Evolutionary conservation across 805 yeast genomes (phyloP), one percentile per base, ranked within the genome.

Genomic region (Teunomyces barrocoloradensis): DNA sequence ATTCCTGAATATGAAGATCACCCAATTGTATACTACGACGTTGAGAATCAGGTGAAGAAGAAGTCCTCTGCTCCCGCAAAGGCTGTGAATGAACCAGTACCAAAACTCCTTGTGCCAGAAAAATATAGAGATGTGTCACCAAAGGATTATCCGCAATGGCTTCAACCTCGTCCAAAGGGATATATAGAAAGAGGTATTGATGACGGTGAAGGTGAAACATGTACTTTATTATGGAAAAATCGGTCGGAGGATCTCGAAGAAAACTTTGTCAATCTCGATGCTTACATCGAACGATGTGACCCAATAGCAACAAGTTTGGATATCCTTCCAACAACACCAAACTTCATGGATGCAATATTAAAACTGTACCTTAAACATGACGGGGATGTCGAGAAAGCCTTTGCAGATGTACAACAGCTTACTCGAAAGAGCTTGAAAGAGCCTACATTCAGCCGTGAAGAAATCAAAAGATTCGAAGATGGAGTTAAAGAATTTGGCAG

Each of bases 121-220:
- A 77, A 79, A 49, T 81, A 43, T 55, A 57, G 66, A 49, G 69
- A 72, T 43, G 45, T 58, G 0, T 63, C 68, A 15, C 73, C 75
- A 0, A 68, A 67, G 42, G 81, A 81, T 0, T 80, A 72, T 46
- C 91, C 91, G 0, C 77, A 75, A 0, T 89, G 96, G 96, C 66
- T 88, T 27, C 91, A 85, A 59, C 86, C 84, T 3, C 70, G 84
- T 50, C 96, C 96, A 0, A 73, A 75, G 43, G 96, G 96, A 0
- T 89, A 88, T 62, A 69, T 87, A 5, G 96, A 89, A 57, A 75
- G 98, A 57, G 97, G 97, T 1, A 82, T 79, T 3, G 87, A 84
- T 56, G 81, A 77, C 17, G 76, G 76, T 0, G 65, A 57, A 17
- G 75, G 70, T 0, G 60, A 71, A n/a, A 82, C 89, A 0, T 71